Conservation (phyloP, 805 yeast species). For the Schwanniomyces occidentalis region DNA sequence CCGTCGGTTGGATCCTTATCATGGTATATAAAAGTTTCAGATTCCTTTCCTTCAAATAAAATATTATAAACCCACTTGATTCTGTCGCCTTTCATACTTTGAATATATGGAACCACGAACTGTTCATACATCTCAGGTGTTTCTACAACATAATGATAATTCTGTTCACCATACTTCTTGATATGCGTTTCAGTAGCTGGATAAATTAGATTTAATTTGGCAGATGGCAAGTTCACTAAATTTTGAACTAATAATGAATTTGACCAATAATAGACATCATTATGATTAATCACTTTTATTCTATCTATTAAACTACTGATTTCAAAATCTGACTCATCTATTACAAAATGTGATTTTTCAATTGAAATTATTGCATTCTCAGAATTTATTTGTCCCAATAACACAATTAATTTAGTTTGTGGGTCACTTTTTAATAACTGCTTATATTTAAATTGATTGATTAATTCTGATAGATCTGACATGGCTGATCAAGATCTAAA, state of each 20-base stretch:
- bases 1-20: slow-evolving; percentile 57
- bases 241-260: slow-evolving; percentile 50
- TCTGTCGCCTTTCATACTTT: slow-evolving; percentile 72
- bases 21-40: slow-evolving; percentile 73
- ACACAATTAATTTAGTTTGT: slow-evolving; percentile 60
- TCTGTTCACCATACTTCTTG: slow-evolving; percentile 65
- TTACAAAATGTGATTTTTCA: slow-evolving; percentile 69
- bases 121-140: slow-evolving; percentile 72
- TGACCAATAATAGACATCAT: slow-evolving; percentile 89
- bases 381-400: slow-evolving; percentile 66
- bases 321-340: slow-evolving; percentile 17
- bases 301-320: slow-evolving; percentile 16
- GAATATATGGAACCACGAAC: slow-evolving; percentile 73
- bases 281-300: slow-evolving; percentile 50
- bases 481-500: too few relatives aligned
- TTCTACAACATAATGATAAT: slow-evolving; percentile 65
- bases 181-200: slow-evolving; percentile 92
- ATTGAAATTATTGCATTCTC: slow-evolving; percentile 67
- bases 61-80: slow-evolving; percentile 91
- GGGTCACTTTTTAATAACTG: slow-evolving; percentile 60
- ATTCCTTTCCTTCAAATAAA: slow-evolving; percentile 76
- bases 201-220: slow-evolving; percentile 73
- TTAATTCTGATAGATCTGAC: slow-evolving; percentile 19
- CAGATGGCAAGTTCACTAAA: slow-evolving; percentile 51
- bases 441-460: slow-evolving; percentile 44